Percentiles rank a stretch among this genome's conserved stretches.
Conservation (phyloP, 1,139 yeast genomes). For the Pichia sp. region DNA sequence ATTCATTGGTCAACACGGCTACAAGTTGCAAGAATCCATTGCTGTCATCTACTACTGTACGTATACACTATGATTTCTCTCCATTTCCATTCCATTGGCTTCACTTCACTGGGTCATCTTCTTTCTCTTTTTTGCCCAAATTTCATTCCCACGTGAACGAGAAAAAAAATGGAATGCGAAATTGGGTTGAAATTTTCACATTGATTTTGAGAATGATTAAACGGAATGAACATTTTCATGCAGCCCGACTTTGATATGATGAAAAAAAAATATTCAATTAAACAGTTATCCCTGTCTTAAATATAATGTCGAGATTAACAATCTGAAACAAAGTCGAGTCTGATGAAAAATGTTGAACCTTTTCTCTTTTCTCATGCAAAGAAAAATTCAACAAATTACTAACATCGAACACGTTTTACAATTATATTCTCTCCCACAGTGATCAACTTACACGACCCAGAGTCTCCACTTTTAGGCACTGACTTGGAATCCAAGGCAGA, state of each 20-base stretch:
- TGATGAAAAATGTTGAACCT: background rate
- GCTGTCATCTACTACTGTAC: constrained; percentile 54
- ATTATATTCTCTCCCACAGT: constrained; percentile 24
- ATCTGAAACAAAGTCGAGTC: constrained; percentile 33
- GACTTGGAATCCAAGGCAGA: constrained; percentile 60
- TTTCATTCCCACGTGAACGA: background rate
- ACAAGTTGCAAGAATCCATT: constrained; percentile 67
- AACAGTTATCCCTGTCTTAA: constrained; percentile 95
- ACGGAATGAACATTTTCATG: constrained; percentile 17
- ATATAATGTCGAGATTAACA: constrained; percentile 61
- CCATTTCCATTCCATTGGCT: background rate
- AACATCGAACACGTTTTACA: constrained; percentile 2
- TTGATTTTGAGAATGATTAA: too few species aligned
- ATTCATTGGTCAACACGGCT: constrained; percentile 76
- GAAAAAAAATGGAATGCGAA: too few species aligned
- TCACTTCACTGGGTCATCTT: constrained; percentile 1
- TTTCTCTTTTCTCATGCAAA: background rate
- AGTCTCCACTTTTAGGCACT: constrained; percentile 34
- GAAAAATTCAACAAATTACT: background rate
- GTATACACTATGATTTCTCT: constrained; percentile 12
- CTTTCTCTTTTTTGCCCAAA: background rate
- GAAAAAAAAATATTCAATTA: constrained; percentile 42
- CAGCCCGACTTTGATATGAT: constrained; percentile 34
- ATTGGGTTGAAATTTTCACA: too few species aligned
- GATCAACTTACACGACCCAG: constrained; percentile 29